These are phyloP conservation scores for Logfia minima DNA, from an alignment of 129 eudicot genomes.

Conservation along the genomic window DNA sequence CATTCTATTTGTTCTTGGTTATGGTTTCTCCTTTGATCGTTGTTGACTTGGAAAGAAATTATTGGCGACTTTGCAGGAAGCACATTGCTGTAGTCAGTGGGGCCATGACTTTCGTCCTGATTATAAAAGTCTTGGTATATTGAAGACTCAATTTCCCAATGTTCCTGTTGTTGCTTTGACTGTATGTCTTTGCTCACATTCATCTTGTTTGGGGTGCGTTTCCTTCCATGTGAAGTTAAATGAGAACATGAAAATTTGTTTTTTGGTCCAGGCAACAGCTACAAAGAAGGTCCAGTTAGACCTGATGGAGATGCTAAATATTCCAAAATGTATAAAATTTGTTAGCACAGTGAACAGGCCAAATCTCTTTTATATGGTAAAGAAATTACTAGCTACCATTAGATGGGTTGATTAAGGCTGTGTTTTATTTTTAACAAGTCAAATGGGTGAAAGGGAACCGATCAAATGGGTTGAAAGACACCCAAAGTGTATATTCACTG, in stretches of 20 bases:
- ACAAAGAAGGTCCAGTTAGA: slow-evolving; percentile 92
- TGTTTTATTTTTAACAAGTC: background rate
- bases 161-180: slow-evolving; percentile 94
- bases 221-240: slow-evolving; percentile 11
- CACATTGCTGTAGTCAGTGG: slow-evolving; percentile 99
- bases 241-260: background rate
- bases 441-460: background rate
- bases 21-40: background rate
- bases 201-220: slow-evolving; percentile 3
- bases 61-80: slow-evolving; percentile 58
- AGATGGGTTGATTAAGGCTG: background rate
- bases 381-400: slow-evolving; percentile 10
- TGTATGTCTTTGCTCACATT: slow-evolving; percentile 43
- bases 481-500: background rate
- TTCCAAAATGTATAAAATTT: slow-evolving; percentile 85
- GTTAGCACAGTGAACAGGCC: slow-evolving; percentile 97
- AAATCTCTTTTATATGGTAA: slow-evolving; percentile 93
- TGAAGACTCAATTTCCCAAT: slow-evolving; percentile 95
- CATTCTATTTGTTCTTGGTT: background rate
- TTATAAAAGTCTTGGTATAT: slow-evolving; percentile 94
- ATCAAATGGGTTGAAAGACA: background rate
- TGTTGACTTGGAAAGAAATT: background rate
- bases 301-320: slow-evolving; percentile 89
- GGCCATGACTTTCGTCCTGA: slow-evolving; percentile 99
- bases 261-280: slow-evolving; percentile 77